Percentiles rank a stretch among this genome's conserved stretches.
Conservation (phyloP, 23 red algal species). For the Chondrus crispus region DNA sequence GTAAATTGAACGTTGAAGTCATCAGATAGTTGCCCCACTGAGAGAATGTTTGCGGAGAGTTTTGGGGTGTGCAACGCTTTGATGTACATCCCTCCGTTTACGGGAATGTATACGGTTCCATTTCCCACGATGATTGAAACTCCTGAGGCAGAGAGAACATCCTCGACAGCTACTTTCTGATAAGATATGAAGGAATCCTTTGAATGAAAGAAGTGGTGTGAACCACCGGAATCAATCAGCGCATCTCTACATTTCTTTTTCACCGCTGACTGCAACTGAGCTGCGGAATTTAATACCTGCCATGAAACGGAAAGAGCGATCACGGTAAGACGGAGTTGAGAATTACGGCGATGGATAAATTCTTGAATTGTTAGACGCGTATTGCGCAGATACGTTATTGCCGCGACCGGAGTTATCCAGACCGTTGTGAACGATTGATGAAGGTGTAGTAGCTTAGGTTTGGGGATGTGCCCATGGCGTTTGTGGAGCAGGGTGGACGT, state of each 20-base stretch:
- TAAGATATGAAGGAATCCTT: neutral
- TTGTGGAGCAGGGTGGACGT: neutral
- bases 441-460: neutral
- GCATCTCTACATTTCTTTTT: neutral
- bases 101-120: neutral
- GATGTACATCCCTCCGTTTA: neutral
- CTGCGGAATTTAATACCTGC: neutral
- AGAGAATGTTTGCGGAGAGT: neutral
- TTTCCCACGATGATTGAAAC: neutral
- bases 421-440: neutral
- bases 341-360: neutral
- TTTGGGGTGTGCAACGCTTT: neutral
- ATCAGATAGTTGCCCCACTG: neutral
- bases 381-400: neutral
- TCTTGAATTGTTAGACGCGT: neutral
- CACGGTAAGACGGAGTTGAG: no score
- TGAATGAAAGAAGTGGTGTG: neutral
- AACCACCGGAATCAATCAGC: neutral
- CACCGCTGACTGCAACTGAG: neutral
- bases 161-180: neutral
- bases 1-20: neutral
- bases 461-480: neutral
- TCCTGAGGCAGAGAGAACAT: neutral
- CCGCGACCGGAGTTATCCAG: neutral
- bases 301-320: neutral